A percentile compares a stretch with the other conserved stretches of the same genome.
Evolutionary conservation across 164 flowering plant species (phyloP).

Genomic region (Stephania cephalantha): DNA sequence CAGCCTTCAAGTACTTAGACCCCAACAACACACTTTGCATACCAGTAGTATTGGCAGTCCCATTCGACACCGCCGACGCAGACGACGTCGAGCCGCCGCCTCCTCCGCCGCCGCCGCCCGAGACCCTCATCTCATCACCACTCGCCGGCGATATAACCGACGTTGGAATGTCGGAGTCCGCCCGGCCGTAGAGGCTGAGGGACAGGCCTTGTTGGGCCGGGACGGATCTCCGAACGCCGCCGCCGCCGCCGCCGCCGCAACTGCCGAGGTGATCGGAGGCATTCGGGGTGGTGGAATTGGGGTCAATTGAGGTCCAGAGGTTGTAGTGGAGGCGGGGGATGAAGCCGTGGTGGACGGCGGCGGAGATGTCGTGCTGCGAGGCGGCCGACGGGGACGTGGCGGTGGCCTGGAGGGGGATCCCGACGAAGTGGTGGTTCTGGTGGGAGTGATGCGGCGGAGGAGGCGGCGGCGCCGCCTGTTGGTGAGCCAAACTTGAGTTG

Average conservation of each 20-base stretch:
- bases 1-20: conserved; percentile 84
- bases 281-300: conserved; percentile 7
- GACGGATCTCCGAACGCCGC: conserved; percentile 21
- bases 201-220: conserved; percentile 60
- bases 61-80: conserved; percentile 30
- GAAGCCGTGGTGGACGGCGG: conserved; percentile 52
- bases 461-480: neutral
- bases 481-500: neutral
- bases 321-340: conserved; percentile 55
- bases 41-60: conserved; percentile 42
- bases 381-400: neutral
- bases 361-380: conserved; percentile 27
- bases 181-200: conserved; percentile 63
- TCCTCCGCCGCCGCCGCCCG: conserved; percentile 17
- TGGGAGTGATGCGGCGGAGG: conserved; percentile 1
- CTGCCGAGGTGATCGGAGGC: neutral
- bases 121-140: conserved; percentile 2
- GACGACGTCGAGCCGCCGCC: conserved; percentile 16
- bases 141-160: too few species aligned
- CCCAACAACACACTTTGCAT: conserved; percentile 65
- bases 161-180: conserved; percentile 30
- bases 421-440: conserved; percentile 50
- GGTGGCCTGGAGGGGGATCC: conserved; percentile 42
- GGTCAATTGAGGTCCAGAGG: conserved; percentile 42
- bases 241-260: conserved; percentile 9